These are phyloP conservation scores for Trichoderma sp. DNA, from an alignment of 2,329 filamentous ascomycete genomes.

Conservation along the genomic window DNA sequence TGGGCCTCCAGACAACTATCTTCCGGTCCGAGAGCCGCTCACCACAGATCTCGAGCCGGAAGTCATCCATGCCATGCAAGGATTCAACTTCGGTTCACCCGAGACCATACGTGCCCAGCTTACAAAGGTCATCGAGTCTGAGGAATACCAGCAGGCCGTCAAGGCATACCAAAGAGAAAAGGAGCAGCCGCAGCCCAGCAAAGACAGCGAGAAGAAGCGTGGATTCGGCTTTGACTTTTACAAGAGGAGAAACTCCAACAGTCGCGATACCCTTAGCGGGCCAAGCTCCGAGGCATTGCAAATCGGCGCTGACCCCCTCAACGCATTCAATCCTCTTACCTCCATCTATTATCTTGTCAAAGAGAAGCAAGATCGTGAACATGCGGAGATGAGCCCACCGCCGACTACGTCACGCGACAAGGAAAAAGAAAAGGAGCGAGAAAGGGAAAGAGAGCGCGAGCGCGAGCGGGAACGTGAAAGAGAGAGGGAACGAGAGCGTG, in stretches of 20 bases:
- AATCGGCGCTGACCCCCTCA: conserved; percentile 79
- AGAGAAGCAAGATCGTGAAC: conserved; percentile 86
- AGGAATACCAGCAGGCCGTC: conserved; percentile 88
- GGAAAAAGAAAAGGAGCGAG: conserved; percentile 29
- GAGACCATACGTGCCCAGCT: conserved; percentile 81
- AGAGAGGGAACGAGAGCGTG: conserved; percentile 26
- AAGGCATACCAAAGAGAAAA: conserved; percentile 65
- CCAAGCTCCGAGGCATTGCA: conserved; percentile 85
- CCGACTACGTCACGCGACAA: conserved; percentile 40
- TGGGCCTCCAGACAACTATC: conserved; percentile 80
- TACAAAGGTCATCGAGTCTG: conserved; percentile 81
- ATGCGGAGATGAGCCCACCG: conserved; percentile 42
- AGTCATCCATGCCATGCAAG: conserved; percentile 90
- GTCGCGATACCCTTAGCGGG: conserved; percentile 78
- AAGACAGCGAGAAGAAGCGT: conserved; percentile 75
- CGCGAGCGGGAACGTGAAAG: conserved; percentile 26
- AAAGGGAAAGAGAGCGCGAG: conserved; percentile 27
- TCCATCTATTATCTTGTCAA: conserved; percentile 96
- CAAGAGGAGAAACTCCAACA: conserved; percentile 87
- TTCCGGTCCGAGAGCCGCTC: conserved; percentile 81
- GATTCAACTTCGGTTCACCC: conserved; percentile 91
- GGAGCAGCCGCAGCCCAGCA: conserved; percentile 54
- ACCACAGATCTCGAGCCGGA: conserved; percentile 77
- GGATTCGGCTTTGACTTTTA: conserved; percentile 95
- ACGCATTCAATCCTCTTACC: conserved; percentile 86